A percentile compares a stretch with the other conserved stretches of the same genome.
Conservation (phyloP, 805 yeast species). For the Candida krabiensis region DNA sequence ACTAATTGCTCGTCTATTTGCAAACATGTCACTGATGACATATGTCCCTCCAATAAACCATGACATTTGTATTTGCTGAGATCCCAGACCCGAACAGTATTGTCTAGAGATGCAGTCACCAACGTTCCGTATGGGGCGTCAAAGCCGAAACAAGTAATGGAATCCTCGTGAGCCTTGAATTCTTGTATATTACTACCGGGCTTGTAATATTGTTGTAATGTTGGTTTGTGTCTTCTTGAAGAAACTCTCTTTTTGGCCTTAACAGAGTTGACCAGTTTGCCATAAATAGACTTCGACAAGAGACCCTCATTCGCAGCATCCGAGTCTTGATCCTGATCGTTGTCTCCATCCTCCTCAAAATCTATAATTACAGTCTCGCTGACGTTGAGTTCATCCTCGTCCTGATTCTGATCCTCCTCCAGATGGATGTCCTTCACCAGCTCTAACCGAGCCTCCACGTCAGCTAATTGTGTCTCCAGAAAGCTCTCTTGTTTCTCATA, state of each 20-base stretch:
- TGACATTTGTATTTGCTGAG: conserved; percentile 51
- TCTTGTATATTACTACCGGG: conserved; percentile 55
- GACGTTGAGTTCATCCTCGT: conserved; percentile 9
- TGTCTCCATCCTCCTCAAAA: conserved; percentile 18
- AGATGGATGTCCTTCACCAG: conserved; percentile 40
- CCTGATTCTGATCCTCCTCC: conserved; percentile 24
- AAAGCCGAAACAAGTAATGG: conserved; percentile 61
- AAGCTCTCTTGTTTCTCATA: conserved; percentile 62
- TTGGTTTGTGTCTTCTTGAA: conserved; percentile 54
- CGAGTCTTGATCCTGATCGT: conserved; percentile 13
- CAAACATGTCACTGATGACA: conserved; percentile 57
- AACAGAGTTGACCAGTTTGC: conserved; percentile 40
- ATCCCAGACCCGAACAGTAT: conserved; percentile 84
- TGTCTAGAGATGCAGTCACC: conserved; percentile 78
- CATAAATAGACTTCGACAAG: conserved; percentile 44
- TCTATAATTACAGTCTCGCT: conserved; percentile 11
- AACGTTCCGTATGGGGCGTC: conserved; percentile 74
- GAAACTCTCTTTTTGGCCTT: conserved; percentile 17
- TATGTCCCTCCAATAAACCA: conserved; percentile 60
- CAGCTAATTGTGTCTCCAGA: conserved; percentile 48
- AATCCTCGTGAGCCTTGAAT: conserved; percentile 52
- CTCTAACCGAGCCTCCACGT: conserved; percentile 44
- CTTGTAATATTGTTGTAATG: conserved; percentile 62
- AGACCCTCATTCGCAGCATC: conserved; percentile 29
- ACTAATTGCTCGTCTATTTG: conserved; percentile 53